Percentiles rank a stretch among this genome's conserved stretches.
Conservation (phyloP, 176 grass and related monocot genomes). For the Oryza officinalis region DNA sequence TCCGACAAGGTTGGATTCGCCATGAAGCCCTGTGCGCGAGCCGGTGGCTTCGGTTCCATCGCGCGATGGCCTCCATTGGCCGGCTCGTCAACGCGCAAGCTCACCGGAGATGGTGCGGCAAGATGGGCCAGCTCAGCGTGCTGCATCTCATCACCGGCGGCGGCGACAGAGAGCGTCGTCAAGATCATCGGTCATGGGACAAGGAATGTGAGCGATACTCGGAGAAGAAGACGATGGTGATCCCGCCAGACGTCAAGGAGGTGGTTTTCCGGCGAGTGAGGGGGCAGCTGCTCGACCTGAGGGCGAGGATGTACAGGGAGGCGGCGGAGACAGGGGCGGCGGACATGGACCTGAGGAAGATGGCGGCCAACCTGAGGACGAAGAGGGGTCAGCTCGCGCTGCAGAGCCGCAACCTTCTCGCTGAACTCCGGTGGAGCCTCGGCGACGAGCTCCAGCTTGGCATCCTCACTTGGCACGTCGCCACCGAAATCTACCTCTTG, state of each 20-base stretch:
- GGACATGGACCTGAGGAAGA: background rate
- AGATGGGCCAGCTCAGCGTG: background rate
- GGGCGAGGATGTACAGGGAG: too few relatives aligned
- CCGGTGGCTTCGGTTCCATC: background rate
- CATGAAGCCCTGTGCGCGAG: background rate
- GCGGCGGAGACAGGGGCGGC: too few relatives aligned
- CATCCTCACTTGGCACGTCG: conserved; percentile 28
- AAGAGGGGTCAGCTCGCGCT: background rate
- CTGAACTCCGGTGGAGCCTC: background rate
- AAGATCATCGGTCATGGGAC: too few relatives aligned
- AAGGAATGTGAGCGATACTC: background rate
- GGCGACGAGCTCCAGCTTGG: background rate
- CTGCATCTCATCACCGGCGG: background rate
- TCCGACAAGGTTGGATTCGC: background rate
- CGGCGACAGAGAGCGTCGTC: too few relatives aligned
- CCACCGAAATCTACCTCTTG: conserved; percentile 11
- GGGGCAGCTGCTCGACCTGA: background rate
- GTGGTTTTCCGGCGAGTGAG: background rate
- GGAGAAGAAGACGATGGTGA: background rate
- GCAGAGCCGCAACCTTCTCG: accelerated
- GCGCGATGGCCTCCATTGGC: background rate
- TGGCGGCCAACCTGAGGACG: background rate
- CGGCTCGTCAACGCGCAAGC: background rate
- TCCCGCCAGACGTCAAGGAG: background rate
- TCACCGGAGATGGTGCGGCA: background rate